Evolutionary conservation across 1,284 basidiomycete species (phyloP).

Genomic region (Caloboletus inedulis): DNA sequence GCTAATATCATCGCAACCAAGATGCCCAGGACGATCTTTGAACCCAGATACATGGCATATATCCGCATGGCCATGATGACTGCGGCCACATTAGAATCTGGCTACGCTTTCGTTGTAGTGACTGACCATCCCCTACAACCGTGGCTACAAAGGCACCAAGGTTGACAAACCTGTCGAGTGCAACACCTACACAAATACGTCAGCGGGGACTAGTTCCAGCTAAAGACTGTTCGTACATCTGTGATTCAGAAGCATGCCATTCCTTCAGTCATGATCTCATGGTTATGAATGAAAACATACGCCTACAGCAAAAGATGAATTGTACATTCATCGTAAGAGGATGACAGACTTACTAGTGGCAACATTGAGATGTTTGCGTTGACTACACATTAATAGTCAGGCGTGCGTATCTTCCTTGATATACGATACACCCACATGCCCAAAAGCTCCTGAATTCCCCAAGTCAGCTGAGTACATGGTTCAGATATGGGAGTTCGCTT

Average conservation of each 20-base stretch:
- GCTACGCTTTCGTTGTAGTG: neutral
- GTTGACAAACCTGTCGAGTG: conserved; percentile 13
- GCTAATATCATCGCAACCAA: conserved; percentile 8
- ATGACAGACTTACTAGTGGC: conserved; percentile 5
- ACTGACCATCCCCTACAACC: conserved; percentile 16
- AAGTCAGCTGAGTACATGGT: neutral
- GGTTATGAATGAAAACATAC: neutral
- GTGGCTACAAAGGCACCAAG: conserved; percentile 10
- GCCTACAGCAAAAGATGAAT: neutral
- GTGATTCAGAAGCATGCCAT: neutral
- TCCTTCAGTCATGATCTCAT: neutral
- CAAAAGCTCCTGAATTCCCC: conserved; percentile 10
- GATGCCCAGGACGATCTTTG: conserved; percentile 8
- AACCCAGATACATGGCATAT: conserved; percentile 23
- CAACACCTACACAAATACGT: conserved; percentile 7
- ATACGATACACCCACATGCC: conserved; percentile 10
- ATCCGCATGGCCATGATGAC: conserved; percentile 19
- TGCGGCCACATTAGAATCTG: conserved; percentile 5
- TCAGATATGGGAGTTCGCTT: neutral
- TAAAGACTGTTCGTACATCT: conserved; percentile 13
- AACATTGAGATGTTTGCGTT: conserved; percentile 17
- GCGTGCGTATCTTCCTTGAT: neutral
- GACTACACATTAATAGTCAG: conserved; percentile 8
- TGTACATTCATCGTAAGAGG: neutral
- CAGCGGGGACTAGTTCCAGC: neutral